Conservation (phyloP, 2,329 filamentous ascomycete species). For the Neobulgaria alba region DNA sequence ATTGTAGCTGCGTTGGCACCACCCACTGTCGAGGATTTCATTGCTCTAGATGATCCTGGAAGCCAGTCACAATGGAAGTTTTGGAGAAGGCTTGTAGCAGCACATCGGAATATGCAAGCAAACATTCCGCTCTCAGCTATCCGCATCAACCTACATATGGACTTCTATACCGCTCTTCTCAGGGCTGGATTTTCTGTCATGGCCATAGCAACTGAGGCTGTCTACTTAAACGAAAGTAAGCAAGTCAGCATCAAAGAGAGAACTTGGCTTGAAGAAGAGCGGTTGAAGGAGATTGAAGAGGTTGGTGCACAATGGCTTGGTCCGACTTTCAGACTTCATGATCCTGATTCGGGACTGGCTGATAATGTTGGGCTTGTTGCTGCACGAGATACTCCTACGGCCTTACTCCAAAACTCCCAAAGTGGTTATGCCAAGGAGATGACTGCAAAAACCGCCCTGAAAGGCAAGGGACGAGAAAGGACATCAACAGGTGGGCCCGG, state of each 20-base stretch:
- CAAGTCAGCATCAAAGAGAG: conserved; percentile 62
- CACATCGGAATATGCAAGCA: conserved; percentile 86
- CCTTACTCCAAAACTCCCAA: conserved; percentile 34
- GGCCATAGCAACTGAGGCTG: conserved; percentile 89
- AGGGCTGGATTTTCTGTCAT: conserved; percentile 81
- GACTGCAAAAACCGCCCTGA: conserved; percentile 48
- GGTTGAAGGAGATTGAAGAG: conserved; percentile 66
- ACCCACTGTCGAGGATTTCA: conserved; percentile 13
- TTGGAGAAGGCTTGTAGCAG: conserved; percentile 54
- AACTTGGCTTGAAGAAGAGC: conserved; percentile 90
- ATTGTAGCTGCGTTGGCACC: conserved; percentile 61
- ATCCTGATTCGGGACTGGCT: conserved; percentile 16
- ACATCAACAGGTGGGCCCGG: conserved; percentile 43
- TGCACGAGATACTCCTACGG: conserved; percentile 18
- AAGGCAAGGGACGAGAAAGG: conserved; percentile 35
- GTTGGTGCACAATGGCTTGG: conserved; percentile 28
- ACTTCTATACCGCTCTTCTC: conserved; percentile 88
- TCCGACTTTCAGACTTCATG: conserved; percentile 23
- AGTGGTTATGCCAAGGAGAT: conserved; percentile 64
- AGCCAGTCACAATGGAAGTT: conserved; percentile 31
- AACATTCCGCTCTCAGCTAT: conserved; percentile 78
- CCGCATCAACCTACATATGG: conserved; percentile 76
- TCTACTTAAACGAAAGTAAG: conserved; percentile 86
- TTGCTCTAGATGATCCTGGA: conserved; percentile 35
- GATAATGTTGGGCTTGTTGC: conserved; percentile 26